A percentile compares a stretch with the other conserved stretches of the same genome.
These are phyloP conservation scores for Trichoderma atrobrunneum DNA, from an alignment of 2,329 filamentous ascomycete genomes.

Conservation along the genomic window DNA sequence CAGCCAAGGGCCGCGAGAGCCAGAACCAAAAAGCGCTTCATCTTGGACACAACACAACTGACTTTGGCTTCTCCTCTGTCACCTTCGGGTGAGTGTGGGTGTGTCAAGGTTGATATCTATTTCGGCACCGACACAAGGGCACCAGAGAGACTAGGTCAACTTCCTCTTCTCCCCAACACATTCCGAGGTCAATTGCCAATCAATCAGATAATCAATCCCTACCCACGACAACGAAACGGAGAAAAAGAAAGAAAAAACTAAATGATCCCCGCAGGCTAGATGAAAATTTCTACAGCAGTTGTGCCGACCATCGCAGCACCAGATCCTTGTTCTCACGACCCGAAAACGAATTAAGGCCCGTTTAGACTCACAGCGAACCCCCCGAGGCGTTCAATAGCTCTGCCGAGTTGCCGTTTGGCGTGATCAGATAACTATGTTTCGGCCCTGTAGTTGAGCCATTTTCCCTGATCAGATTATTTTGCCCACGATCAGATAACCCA, in stretches of 20 bases:
- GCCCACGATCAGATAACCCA: constrained; percentile 10
- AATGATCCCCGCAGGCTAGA: neutral
- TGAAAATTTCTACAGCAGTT: neutral
- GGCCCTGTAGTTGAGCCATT: constrained; percentile 14
- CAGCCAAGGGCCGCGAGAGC: constrained; percentile 13
- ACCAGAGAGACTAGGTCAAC: neutral
- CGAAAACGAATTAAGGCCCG: neutral
- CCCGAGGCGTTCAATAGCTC: constrained; percentile 8
- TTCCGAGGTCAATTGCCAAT: neutral
- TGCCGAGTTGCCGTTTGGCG: constrained; percentile 5
- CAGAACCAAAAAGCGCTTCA: constrained; percentile 3
- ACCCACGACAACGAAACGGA: neutral
- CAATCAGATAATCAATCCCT: constrained; percentile 7
- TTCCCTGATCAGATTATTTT: constrained; percentile 13
- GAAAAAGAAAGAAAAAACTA: neutral
- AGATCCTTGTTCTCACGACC: neutral
- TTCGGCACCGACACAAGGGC: neutral
- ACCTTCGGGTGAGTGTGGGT: neutral
- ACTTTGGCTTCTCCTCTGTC: neutral
- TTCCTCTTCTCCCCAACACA: neutral
- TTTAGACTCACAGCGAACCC: constrained; percentile 1
- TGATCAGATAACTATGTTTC: constrained; percentile 15
- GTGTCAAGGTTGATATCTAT: neutral
- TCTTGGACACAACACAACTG: neutral
- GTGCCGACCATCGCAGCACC: neutral